phyloP scores from a whole-genome alignment of 2,329 filamentous ascomycete species.

The Colletotrichum salicis region DNA sequence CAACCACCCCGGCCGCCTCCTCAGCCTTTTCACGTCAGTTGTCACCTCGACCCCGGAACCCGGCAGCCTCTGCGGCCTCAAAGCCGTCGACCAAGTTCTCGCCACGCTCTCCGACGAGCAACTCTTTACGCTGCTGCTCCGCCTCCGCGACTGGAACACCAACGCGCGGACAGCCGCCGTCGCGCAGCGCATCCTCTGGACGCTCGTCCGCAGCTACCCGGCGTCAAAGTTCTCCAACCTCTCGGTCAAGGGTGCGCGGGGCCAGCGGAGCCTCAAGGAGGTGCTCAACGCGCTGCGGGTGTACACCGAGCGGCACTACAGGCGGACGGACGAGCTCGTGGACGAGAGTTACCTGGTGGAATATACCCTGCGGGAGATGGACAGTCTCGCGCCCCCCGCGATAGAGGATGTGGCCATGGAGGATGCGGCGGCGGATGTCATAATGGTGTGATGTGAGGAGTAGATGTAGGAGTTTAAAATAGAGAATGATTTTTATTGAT shows the following conservation, averaged over 20 bases:
- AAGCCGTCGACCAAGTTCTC: slow-evolving; percentile 85
- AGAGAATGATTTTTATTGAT: background rate
- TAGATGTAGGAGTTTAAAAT: background rate
- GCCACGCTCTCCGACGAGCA: slow-evolving; percentile 84
- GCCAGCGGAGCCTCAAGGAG: slow-evolving; percentile 78
- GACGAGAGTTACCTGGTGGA: slow-evolving; percentile 96
- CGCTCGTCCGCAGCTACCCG: slow-evolving; percentile 83
- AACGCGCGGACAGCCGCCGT: slow-evolving; percentile 88
- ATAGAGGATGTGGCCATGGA: slow-evolving; percentile 47
- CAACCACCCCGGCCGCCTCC: slow-evolving; percentile 89
- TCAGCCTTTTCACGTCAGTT: slow-evolving; percentile 85
- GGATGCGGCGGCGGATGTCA: slow-evolving; percentile 45
- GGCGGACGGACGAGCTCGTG: slow-evolving; percentile 85
- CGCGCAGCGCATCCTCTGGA: slow-evolving; percentile 85
- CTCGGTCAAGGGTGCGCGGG: slow-evolving; percentile 66
- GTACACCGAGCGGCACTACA: slow-evolving; percentile 94
- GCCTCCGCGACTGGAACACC: slow-evolving; percentile 96
- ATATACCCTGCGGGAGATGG: slow-evolving; percentile 94
- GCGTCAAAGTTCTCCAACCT: slow-evolving; percentile 80
- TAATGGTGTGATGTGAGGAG: slow-evolving; percentile 47
- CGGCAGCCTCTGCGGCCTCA: slow-evolving; percentile 71
- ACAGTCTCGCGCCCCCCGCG: slow-evolving; percentile 69
- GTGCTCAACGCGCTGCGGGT: slow-evolving; percentile 86
- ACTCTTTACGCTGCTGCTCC: slow-evolving; percentile 81
- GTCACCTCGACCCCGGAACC: slow-evolving; percentile 72